A percentile compares a stretch with the other conserved stretches of the same genome.
phyloP scores from a whole-genome alignment of 2,329 filamentous ascomycete genomes.

The Rachicladosporium sp. region DNA sequence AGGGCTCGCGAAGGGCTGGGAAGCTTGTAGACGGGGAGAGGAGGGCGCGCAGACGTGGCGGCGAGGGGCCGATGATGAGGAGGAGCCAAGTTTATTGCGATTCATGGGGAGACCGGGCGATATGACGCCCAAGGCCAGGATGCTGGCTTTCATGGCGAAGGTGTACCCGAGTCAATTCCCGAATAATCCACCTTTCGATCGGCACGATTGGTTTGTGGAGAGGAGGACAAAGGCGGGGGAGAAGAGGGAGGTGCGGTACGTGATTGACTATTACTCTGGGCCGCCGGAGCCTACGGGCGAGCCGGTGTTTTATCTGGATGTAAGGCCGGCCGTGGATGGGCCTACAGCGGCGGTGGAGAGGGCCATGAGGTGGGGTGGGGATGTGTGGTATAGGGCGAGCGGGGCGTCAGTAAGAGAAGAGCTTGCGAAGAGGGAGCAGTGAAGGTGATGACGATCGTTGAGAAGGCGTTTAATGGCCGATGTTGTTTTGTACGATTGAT shows the following conservation, averaged over 20 bases:
- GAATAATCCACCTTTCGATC: constrained; percentile 79
- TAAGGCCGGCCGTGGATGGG: constrained; percentile 74
- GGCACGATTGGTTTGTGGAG: constrained; percentile 92
- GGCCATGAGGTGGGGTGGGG: constrained; percentile 76
- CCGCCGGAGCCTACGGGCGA: constrained; percentile 73
- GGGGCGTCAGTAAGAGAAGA: constrained; percentile 53
- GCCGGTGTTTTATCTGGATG: constrained; percentile 91
- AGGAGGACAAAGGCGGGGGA: constrained; percentile 53
- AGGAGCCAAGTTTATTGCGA: constrained; percentile 60
- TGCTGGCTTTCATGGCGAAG: constrained; percentile 68
- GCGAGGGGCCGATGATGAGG: constrained; percentile 10
- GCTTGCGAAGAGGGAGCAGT: constrained; percentile 13
- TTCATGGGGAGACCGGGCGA: constrained; percentile 87
- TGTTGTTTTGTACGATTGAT: too few relatives aligned
- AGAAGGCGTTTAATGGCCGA: too few relatives aligned
- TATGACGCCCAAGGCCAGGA: constrained; percentile 78
- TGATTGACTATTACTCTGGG: constrained; percentile 93
- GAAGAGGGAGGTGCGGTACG: constrained; percentile 71
- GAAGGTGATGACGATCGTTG: too few relatives aligned
- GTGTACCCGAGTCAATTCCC: constrained; percentile 69
- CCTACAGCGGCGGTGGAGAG: constrained; percentile 71
- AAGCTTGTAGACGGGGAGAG: constrained; percentile 21
- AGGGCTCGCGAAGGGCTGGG: constrained; percentile 47
- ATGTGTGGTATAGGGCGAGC: constrained; percentile 84
- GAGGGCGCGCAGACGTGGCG: constrained; percentile 20